Evolutionary conservation across 2,329 filamentous ascomycete species (phyloP), one percentile per base, ranked within the genome.

Genomic region (Juglanconis oblonga): DNA sequence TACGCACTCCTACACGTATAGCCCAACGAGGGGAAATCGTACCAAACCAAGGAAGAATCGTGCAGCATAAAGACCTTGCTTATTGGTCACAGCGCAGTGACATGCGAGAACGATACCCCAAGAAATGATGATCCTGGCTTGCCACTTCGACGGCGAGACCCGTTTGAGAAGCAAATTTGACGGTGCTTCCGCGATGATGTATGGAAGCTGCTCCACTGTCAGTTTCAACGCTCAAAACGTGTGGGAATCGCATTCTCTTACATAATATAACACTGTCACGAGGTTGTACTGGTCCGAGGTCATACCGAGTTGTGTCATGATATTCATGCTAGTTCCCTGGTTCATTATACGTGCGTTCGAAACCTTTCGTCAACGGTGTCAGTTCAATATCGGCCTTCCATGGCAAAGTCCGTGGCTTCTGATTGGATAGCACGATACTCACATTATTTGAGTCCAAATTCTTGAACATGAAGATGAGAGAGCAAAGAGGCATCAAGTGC

Each of bases 291-390:
- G 66, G 60, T 78, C 72, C 0, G 73, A 73, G 1, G 73, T 74
- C 65, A 79, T 69, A 1, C 64, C 61, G 2, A 78, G 67, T 64
- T 78, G 70, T 5, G 68, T 74, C 70, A 79, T 69, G 53, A 79
- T 78, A 57, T 79, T 78, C 0, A 65, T 64, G 5, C 67, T 56
- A 5, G 75, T 77, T 6, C 74, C 76, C 45, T 65, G 69, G 54
- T 78, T 75, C 76, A 78, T 79, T 40, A 77, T 77, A 9, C 76
- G 69, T 7, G 75, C 76, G 57, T 77, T 78, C 1, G 75, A 74
- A 11, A 50, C 47, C 47, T 50, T 24, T 24, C 17, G 17, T 24
- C 17, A 24, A 24, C 17, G 11, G 11, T 24, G 17, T 14, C 31
- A n/a, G 2, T 14, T 50, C 24, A 50, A 17, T 33, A 13, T 33